phyloP scores from a whole-genome alignment of 1,139 yeast genomes.

The Lipomyces yarrowii region DNA sequence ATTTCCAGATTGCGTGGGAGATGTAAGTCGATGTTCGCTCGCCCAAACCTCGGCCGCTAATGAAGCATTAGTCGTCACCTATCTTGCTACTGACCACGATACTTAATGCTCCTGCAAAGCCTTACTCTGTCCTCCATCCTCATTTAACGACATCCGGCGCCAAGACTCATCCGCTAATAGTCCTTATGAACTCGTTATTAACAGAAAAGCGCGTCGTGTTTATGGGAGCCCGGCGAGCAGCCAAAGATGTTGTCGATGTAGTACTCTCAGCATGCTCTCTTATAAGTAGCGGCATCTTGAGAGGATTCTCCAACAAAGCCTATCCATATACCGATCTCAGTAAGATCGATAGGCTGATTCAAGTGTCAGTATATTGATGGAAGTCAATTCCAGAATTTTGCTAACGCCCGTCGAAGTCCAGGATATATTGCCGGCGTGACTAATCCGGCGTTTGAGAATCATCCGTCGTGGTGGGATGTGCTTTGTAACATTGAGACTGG shows the following conservation, averaged over 20 bases:
- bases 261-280: conserved; percentile 57
- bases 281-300: conserved; percentile 58
- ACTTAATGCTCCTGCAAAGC: neutral
- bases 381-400: neutral
- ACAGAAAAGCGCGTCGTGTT: conserved; percentile 60
- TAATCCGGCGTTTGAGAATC: conserved; percentile 63
- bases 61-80: conserved; percentile 1
- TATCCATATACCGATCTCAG: conserved; percentile 67
- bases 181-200: conserved; percentile 58
- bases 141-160: conserved; percentile 55
- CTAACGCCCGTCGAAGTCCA: conserved; percentile 34
- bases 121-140: conserved; percentile 36
- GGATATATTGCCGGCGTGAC: conserved; percentile 68
- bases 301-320: conserved; percentile 52
- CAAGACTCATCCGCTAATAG: conserved; percentile 60
- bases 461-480: conserved; percentile 63
- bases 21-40: conserved; percentile 28
- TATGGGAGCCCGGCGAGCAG: conserved; percentile 57
- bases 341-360: conserved; percentile 57
- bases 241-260: conserved; percentile 59
- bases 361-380: conserved; percentile 39
- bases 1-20: conserved; percentile 43
- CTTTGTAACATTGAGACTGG: conserved; percentile 57
- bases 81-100: conserved; percentile 4
- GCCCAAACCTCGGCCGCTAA: neutral